Evolutionary conservation across 1,284 basidiomycete species (phyloP), one percentile per base, ranked within the genome.

Genomic region (Gymnopus androsaceus): DNA sequence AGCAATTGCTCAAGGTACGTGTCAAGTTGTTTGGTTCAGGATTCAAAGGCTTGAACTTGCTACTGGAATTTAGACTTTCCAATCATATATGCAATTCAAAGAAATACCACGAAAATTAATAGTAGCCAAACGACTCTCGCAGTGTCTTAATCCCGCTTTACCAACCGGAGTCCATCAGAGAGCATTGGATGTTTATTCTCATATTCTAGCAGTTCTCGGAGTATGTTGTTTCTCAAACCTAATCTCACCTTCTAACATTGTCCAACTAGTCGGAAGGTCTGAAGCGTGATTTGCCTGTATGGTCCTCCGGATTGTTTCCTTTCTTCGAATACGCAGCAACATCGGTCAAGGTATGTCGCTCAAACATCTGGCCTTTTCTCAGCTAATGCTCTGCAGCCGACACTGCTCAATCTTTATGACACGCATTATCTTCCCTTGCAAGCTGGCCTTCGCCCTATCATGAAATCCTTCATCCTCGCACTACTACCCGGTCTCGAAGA

Each of bases 311-410:
- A 3, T 73, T 99, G 8, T 96, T 99, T 66, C 97, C 97, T 0
- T 99, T 99, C 82, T 98, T 98, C 69, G 94, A 98, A 71, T 98
- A 94, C 72, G 95, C 97, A 4, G 90, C 95, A 14, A 99, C 95
- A 5, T 95, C 94, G 19, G 94, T 96, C 56, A 92, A 92, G 80
- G 91, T 89, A 64, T 54, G 75, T 60, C 6, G 59, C 40, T 8
- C 38, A 1, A 52, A 51, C 38, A 28, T 21, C 21, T 37, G 56
- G 5, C 3, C 6, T 33, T 30, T 27, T 38, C 41, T 51, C 27
- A 48, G 23, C 47, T 28, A 45, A 31, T 46, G 17, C 9, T 41
- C 46, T 23, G 23, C 51, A 95, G 85, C 94, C 94, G 1, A 82
- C 88, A 9, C 77, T 98, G 1, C 80, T 98, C 47, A 90, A 88